These are phyloP conservation scores for Skeletonema marinoi DNA, from an alignment of 108 stramenopile genomes.

Conservation along the genomic window DNA sequence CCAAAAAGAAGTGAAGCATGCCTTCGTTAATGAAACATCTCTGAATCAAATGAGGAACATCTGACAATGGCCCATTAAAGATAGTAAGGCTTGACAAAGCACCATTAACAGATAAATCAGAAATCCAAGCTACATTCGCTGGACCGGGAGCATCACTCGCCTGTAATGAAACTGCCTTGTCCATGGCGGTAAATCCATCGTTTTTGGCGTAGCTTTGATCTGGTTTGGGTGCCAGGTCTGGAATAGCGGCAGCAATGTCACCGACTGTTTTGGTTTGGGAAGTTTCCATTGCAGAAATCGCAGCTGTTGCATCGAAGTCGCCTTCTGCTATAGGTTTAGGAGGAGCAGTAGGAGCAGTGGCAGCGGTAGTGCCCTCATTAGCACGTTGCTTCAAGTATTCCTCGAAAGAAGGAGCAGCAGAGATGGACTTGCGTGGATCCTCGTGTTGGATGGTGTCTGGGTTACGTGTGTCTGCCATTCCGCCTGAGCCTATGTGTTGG, in stretches of 20 bases:
- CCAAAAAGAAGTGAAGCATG: conserved; percentile 52
- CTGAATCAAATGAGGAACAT: conserved; percentile 78
- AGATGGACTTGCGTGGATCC: conserved; percentile 80
- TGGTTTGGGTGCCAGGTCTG: conserved; percentile 63
- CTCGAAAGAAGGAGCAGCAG: conserved; percentile 73
- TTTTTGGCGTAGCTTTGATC: conserved; percentile 53
- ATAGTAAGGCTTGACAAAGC: conserved; percentile 65
- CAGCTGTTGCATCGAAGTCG: conserved; percentile 20
- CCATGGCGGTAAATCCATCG: conserved; percentile 32
- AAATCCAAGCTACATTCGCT: conserved; percentile 79
- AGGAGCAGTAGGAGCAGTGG: background rate
- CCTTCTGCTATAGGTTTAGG: conserved; percentile 3
- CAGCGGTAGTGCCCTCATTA: conserved; percentile 1
- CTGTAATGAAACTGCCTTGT: conserved; percentile 47
- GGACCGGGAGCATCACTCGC: conserved; percentile 78
- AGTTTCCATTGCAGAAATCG: conserved; percentile 52
- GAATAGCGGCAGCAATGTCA: conserved; percentile 61
- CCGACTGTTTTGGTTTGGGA: conserved; percentile 58
- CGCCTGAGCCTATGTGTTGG: conserved; percentile 55
- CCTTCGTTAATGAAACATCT: conserved; percentile 40
- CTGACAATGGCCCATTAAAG: conserved; percentile 81
- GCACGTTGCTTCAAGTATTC: conserved; percentile 75
- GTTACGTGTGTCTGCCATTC: conserved; percentile 76
- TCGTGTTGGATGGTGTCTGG: conserved; percentile 59
- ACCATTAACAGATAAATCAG: conserved; percentile 45